Conservation (phyloP, 495 filamentous ascomycete species). For the Trichocladium uniseriatum region DNA sequence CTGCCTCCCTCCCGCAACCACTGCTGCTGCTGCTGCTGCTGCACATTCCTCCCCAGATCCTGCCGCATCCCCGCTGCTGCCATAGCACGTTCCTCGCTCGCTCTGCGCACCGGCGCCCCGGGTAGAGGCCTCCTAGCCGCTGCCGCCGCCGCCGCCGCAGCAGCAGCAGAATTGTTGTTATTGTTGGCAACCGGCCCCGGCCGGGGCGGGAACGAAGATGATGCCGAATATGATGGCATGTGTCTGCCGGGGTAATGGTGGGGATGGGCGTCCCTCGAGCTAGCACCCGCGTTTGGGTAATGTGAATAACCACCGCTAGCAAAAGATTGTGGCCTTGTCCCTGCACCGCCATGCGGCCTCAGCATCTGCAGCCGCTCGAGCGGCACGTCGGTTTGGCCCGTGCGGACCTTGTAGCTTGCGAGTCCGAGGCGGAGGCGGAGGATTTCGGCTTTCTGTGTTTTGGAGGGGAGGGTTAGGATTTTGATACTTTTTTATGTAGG, state of each 20-base stretch:
- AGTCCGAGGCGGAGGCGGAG: slow-evolving; percentile 42
- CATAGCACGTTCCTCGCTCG: not conserved
- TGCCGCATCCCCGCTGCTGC: no score
- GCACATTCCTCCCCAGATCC: not conserved
- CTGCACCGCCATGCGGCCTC: slow-evolving; percentile 14
- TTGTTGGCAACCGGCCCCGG: no score
- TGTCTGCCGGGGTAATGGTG: no score
- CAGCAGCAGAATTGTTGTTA: no score
- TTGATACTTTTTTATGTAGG: no score
- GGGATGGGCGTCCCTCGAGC: no score
- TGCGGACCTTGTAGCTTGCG: slow-evolving; percentile 45
- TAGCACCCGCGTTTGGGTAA: no score
- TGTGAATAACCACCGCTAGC: no score
- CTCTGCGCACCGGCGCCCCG: slow-evolving; percentile 1
- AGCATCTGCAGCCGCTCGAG: slow-evolving; percentile 33
- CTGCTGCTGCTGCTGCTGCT: not conserved
- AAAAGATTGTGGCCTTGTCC: no score
- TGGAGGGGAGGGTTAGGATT: not conserved
- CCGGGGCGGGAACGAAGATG: not conserved
- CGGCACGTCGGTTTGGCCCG: slow-evolving; percentile 42
- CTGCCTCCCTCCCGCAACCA: not conserved
- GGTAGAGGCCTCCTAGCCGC: not conserved
- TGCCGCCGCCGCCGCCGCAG: not conserved
- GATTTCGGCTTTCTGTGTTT: slow-evolving; percentile 41
- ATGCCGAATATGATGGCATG: no score